phyloP scores from a whole-genome alignment of 306 rosid species.

The Vigna unguiculata region DNA sequence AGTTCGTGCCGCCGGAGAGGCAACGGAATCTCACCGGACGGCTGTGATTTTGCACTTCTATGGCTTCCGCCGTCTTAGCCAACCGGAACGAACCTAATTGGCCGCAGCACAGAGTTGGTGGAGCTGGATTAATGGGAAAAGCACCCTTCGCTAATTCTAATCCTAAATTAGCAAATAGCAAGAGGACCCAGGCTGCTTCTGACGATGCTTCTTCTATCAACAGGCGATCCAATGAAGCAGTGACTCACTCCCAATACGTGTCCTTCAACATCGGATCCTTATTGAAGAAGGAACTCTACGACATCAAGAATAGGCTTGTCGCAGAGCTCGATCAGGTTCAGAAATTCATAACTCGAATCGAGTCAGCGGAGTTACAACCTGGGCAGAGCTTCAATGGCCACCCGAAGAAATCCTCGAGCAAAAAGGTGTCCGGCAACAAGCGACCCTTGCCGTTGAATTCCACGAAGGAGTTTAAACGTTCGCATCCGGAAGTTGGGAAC shows the following conservation, averaged over 20 bases:
- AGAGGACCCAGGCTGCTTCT: slow-evolving; percentile 71
- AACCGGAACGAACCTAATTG: slow-evolving; percentile 77
- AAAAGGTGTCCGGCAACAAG: slow-evolving; percentile 71
- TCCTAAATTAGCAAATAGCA: slow-evolving; percentile 59
- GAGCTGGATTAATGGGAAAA: slow-evolving; percentile 90
- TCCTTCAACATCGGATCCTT: slow-evolving; percentile 63
- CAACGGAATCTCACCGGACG: slow-evolving; percentile 46
- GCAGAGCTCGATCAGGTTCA: slow-evolving; percentile 83
- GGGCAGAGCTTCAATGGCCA: slow-evolving; percentile 42
- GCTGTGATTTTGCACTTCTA: slow-evolving; percentile 41
- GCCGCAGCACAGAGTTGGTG: slow-evolving; percentile 76
- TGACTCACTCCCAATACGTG: slow-evolving; percentile 54
- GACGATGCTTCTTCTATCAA: slow-evolving; percentile 91
- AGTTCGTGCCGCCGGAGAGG: slow-evolving; percentile 60
- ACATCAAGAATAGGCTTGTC: slow-evolving; percentile 60
- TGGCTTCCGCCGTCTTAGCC: slow-evolving; percentile 90
- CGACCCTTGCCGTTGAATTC: slow-evolving; percentile 61
- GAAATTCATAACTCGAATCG: slow-evolving; percentile 63
- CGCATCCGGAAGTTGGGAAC: slow-evolving; percentile 57
- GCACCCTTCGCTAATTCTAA: slow-evolving; percentile 65
- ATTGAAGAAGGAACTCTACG: slow-evolving; percentile 70
- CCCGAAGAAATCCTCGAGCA: slow-evolving; percentile 59
- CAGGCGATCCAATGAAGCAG: slow-evolving; percentile 53
- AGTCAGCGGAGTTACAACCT: slow-evolving; percentile 53
- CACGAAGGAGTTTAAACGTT: slow-evolving; percentile 56